Percentiles rank a stretch among this genome's conserved stretches.
These are phyloP conservation scores for Saccharum hybrid DNA, from an alignment of 202 grass and related monocot species.

Conservation along the genomic window DNA sequence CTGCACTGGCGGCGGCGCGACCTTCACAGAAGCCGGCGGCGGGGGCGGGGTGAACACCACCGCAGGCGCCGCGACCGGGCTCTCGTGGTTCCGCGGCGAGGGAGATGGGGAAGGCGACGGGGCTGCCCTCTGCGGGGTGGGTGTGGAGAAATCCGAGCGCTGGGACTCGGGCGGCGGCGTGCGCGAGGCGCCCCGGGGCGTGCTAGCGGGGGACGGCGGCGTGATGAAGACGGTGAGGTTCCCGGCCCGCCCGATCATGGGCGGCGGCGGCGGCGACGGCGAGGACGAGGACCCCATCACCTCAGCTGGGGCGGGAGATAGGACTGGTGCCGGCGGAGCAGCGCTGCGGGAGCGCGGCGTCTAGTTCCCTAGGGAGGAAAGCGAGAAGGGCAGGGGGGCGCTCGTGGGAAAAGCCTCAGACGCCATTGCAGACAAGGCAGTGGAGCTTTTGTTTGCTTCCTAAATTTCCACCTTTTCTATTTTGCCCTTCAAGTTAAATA, in stretches of 20 bases:
- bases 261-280: conserved; percentile 50
- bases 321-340: background rate
- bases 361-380: conserved; percentile 12
- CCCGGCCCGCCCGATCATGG: conserved; percentile 81
- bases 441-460: conserved; percentile 46
- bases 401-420: conserved; percentile 43
- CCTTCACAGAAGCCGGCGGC: conserved; percentile 37
- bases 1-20: conserved; percentile 66
- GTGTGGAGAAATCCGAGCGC: conserved; percentile 35
- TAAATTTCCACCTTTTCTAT: conserved; percentile 3
- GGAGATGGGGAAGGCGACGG: conserved; percentile 29
- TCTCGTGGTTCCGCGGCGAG: conserved; percentile 34
- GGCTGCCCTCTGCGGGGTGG: conserved; percentile 29
- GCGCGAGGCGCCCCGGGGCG: conserved; percentile 35
- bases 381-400: conserved; percentile 6
- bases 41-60: conserved; percentile 44
- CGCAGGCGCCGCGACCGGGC: conserved; percentile 38
- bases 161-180: conserved; percentile 44
- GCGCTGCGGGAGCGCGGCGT: background rate
- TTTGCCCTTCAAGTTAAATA: background rate
- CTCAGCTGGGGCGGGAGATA: background rate
- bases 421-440: conserved; percentile 46
- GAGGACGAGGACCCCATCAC: conserved; percentile 42
- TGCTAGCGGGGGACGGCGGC: conserved; percentile 52
- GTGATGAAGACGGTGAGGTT: conserved; percentile 96